Base-by-base conservation (phyloP, 768 basidiomycete genomes). In the Naematelia aurantialba region DNA sequence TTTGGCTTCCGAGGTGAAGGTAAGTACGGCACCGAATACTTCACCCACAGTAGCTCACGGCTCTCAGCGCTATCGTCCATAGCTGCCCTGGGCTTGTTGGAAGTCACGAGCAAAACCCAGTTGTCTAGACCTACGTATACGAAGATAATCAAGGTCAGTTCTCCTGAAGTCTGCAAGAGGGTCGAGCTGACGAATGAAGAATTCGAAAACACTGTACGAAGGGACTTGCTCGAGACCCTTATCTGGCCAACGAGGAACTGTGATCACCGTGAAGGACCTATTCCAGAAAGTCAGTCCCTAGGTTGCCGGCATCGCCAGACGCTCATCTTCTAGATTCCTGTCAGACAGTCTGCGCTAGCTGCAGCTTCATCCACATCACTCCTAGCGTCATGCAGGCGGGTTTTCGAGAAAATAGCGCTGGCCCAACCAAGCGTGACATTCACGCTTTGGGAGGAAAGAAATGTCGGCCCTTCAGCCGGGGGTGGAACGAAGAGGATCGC, bases 1-100 rank as follows among this genome's bases (percentile, higher is more conserved):
- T 93, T 91, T 78, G 92, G 93, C 0, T 94, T 91, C 78, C 84
- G 93, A 66, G 92, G 93, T 34, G 93, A 97, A 87, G 91, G 92
- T 89, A 45, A 56, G 63, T 56, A 24, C n/a, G 19, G 2, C 49
- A 12, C 30, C 27, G 42, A 11, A 22, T 39, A n/a, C 48, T 5
- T 10, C 5, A 17, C 31, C 45, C 45, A 14, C 55, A 47, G 25
- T 46, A 22, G 3, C 49, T 21, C 31, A 31, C 31, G 22, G 51
- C 30, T 11, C 49, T 42, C 19, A 93, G 93, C 92, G 2, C 77
- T 96, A 53, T 87, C 89, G 17, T 93, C 91, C 48, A 84, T 87
- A 56, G 87, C 87, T 30, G 85, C 90, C 67, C 69, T 98, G 1
- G 85, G 83, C 5, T 86, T 86, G 62, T 71, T 96, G 55, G 91